Evolutionary conservation across 257 asterid genomes (phyloP).

Genomic region (Fraxinus pennsylvanica): DNA sequence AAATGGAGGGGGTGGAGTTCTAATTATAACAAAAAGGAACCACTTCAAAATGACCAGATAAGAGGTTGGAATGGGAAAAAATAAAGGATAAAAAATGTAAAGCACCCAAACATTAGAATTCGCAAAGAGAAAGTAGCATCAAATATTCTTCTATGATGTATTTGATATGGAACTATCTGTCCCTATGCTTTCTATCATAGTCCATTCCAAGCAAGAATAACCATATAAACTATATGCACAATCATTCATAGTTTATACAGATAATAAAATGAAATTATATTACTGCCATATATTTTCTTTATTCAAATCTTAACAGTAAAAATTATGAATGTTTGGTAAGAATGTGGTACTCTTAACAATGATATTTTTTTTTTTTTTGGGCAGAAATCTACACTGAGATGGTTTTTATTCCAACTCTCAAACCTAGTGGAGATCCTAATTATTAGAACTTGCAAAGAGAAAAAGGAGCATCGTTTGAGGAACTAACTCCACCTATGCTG

Average conservation of each 20-base stretch:
- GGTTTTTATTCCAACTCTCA: not conserved
- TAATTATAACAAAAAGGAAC: not conserved
- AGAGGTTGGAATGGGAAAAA: not conserved
- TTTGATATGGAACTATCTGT: not conserved
- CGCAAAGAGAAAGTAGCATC: not conserved
- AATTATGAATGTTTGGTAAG: too few relatives aligned
- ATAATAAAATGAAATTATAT: not conserved
- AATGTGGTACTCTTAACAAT: not conserved
- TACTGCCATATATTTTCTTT: not conserved
- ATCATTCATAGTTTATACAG: not conserved
- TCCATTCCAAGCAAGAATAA: not conserved
- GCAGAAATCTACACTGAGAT: not conserved
- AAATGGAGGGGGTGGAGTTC: not conserved
- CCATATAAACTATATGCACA: not conserved
- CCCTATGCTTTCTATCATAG: not conserved
- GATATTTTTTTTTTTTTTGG: too few relatives aligned
- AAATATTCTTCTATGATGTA: not conserved
- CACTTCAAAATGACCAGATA: not conserved
- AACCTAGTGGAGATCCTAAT: not conserved
- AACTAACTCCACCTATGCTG: not conserved
- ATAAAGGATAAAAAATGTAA: not conserved
- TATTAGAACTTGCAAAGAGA: not conserved
- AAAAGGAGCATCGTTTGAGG: not conserved
- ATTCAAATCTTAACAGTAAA: not conserved
- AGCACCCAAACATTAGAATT: not conserved